Percentiles rank a stretch among this genome's conserved stretches.
Evolutionary conservation across 805 yeast genomes (phyloP).

Genomic region (Candida boleticola): DNA sequence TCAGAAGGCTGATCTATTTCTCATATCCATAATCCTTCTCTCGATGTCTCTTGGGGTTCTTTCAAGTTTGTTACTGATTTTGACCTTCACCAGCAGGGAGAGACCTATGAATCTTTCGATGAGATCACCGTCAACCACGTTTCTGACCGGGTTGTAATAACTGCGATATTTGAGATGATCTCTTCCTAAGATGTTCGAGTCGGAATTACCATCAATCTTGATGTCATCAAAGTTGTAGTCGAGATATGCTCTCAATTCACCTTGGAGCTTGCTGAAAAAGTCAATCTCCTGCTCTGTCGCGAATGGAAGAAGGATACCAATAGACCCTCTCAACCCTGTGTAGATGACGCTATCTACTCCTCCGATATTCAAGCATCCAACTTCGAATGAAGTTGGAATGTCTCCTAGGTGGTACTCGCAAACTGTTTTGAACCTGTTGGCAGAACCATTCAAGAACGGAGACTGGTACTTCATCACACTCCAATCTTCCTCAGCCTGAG

Average conservation of each 20-base stretch:
- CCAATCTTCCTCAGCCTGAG: constrained; percentile 51
- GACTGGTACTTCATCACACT: constrained; percentile 29
- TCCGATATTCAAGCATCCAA: constrained; percentile 53
- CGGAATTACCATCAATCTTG: constrained; percentile 21
- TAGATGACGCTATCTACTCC: constrained; percentile 67
- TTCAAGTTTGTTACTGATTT: constrained; percentile 42
- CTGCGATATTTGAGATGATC: constrained; percentile 70
- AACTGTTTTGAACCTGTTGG: constrained; percentile 46
- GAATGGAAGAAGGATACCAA: constrained; percentile 74
- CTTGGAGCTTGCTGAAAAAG: constrained; percentile 56
- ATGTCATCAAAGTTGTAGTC: constrained; percentile 24
- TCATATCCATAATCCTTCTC: constrained; percentile 49
- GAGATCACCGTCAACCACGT: constrained; percentile 85
- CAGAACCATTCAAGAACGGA: constrained; percentile 46
- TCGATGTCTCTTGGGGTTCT: constrained; percentile 49
- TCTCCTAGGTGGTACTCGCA: constrained; percentile 71
- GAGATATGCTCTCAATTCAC: constrained; percentile 32
- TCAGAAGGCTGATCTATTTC: constrained; percentile 42
- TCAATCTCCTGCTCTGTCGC: constrained; percentile 58
- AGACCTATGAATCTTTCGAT: constrained; percentile 55
- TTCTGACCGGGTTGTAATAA: constrained; percentile 75
- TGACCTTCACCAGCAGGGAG: constrained; percentile 29
- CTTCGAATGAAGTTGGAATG: constrained; percentile 59
- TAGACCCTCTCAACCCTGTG: constrained; percentile 76
- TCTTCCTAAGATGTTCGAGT: constrained; percentile 52